Evolutionary conservation across 495 filamentous ascomycete genomes (phyloP), one percentile per base, ranked within the genome.

Genomic region (Podospora pseudopauciseta): DNA sequence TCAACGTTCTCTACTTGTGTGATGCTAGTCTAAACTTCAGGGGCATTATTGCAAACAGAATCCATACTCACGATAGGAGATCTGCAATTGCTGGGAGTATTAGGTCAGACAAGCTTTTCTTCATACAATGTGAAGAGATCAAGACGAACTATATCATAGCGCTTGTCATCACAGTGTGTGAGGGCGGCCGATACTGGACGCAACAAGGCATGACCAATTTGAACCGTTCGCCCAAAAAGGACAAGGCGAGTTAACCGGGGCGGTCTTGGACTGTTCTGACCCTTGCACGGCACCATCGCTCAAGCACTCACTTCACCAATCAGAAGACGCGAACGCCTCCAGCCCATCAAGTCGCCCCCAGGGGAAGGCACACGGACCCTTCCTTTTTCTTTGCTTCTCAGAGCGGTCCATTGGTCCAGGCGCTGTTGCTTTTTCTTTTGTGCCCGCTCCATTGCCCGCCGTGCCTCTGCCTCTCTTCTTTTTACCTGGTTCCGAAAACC

Each of bases 291-390:
- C 39, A 28, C 34, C 32, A 39, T 32, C 27, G 23, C 27, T 34
- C 32, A 63, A 44, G 5, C 39, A 49, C 6, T 49, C 39, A 16
- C 71, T 74, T 73, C 56, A 67, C 73, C 71, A 75, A 75, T 75
- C 71, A 73, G 65, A 63, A 65, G 53, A 63, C 60, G 30, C 63
- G 5, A 34, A 26, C 28, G 66, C 44, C 66, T 57, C n/a, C 28
- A 23, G 64, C 60, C 69, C 66, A 64, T 67, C 26, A 58, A 61
- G 60, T 57, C 63, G 60, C 26, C 65, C 68, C 64, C 69, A 54
- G 30, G 71, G n/a, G 58, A 64, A 65, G 73, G 67, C 67, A 75
- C 73, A 68, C 73, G 72, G 73, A 72, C 73, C 73, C 66, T 66
- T 66, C 30, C 30, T 32, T 32, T 32, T 66, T 60, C 54, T n/a